Percentiles rank a stretch among this genome's conserved stretches.
phyloP scores from a whole-genome alignment of 805 yeast genomes.

The Priceomyces medius region DNA sequence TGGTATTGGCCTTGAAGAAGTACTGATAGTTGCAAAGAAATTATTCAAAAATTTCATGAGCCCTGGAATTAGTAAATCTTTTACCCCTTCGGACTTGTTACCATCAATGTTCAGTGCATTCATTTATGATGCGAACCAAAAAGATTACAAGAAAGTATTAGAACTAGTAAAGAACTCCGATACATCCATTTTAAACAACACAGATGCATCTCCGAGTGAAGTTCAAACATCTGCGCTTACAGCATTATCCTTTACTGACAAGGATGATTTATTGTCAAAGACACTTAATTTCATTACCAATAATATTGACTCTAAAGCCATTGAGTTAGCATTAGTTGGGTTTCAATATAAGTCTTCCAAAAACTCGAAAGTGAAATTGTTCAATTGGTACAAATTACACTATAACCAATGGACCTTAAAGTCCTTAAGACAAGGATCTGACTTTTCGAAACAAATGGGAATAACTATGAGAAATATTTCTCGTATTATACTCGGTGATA shows the following conservation, averaged over 20 bases:
- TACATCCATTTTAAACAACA: conserved; percentile 40
- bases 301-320: conserved; percentile 53
- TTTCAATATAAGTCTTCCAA: conserved; percentile 35
- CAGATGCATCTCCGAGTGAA: conserved; percentile 32
- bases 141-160: conserved; percentile 60
- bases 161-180: conserved; percentile 53
- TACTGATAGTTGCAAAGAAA: conserved; percentile 33
- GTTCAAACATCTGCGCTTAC: conserved; percentile 57
- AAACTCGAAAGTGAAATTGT: conserved; percentile 35
- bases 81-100: conserved; percentile 52
- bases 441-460: conserved; percentile 46
- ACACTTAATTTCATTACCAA: conserved; percentile 56
- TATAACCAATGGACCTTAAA: conserved; percentile 53
- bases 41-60: conserved; percentile 50
- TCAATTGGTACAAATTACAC: conserved; percentile 58
- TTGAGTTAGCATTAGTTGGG: conserved; percentile 62
- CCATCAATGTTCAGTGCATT: conserved; percentile 44
- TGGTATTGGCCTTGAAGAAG: conserved; percentile 27
- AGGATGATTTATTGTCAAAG: conserved; percentile 47
- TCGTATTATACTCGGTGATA: conserved; percentile 39
- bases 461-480: conserved; percentile 43
- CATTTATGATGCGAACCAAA: conserved; percentile 36
- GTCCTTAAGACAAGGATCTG: conserved; percentile 45
- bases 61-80: conserved; percentile 47
- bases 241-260: conserved; percentile 50